Conservation (phyloP, 2,329 filamentous ascomycete species). For the Penicillium sumatraense region DNA sequence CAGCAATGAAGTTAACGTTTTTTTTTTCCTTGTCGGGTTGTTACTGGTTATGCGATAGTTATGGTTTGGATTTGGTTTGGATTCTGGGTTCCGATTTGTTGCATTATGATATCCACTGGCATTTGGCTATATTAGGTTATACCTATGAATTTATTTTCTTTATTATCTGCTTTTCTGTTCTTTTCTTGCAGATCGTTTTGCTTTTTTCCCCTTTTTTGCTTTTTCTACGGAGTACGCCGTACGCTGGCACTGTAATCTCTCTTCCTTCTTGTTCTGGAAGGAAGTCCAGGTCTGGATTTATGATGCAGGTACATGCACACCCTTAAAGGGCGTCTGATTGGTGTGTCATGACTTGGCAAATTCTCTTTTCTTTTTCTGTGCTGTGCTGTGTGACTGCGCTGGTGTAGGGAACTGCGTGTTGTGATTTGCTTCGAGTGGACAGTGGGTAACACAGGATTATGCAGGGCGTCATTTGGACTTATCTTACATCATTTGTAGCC, state of each 20-base stretch:
- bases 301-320: slow-evolving; percentile 17
- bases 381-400: background rate
- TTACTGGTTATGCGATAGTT: too few species aligned
- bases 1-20: too few species aligned
- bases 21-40: too few species aligned
- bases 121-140: background rate
- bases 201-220: background rate
- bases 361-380: background rate
- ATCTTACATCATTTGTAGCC: slow-evolving; percentile 15
- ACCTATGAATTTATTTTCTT: slow-evolving; percentile 4
- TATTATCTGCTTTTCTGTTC: slow-evolving; percentile 3
- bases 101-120: slow-evolving; percentile 5
- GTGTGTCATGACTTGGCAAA: background rate
- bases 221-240: too few species aligned
- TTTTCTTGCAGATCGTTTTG: background rate
- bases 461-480: slow-evolving; percentile 19
- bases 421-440: slow-evolving; percentile 1
- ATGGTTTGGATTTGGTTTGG: too few species aligned
- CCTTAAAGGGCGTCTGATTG: slow-evolving; percentile 1
- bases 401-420: background rate
- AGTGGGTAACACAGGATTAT: slow-evolving; percentile 17
- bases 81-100: background rate
- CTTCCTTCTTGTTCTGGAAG: slow-evolving; percentile 1
- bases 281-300: background rate
- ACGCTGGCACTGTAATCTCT: too few species aligned